Percentiles rank a stretch among this genome's conserved stretches.
Evolutionary conservation across 371 early-diverging fungal species (phyloP).

Genomic region (Mortierella polycephala): DNA sequence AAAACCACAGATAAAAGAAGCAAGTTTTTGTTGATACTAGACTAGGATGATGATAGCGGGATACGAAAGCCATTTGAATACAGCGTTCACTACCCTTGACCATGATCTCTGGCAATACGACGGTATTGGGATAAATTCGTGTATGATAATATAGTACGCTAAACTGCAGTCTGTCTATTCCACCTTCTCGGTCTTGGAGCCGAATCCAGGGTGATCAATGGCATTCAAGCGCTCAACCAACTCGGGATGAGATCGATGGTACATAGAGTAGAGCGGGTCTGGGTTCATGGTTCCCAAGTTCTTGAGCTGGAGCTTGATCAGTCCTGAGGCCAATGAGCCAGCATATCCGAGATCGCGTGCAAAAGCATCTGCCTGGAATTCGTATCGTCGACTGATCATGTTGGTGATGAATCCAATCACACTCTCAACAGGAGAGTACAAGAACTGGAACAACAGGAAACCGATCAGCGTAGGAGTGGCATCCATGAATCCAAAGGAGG

Average conservation of each 20-base stretch:
- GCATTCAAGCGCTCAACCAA: conserved; percentile 90
- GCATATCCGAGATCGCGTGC: conserved; percentile 92
- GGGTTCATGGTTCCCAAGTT: conserved; percentile 92
- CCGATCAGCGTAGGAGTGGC: conserved; percentile 85
- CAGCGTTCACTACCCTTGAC: too few relatives aligned
- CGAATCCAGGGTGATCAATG: conserved; percentile 53
- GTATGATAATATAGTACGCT: background rate
- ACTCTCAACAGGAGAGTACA: conserved; percentile 84
- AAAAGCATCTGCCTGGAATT: conserved; percentile 97
- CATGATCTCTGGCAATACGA: background rate
- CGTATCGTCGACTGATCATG: conserved; percentile 86
- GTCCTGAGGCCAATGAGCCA: conserved; percentile 76
- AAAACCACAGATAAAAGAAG: background rate
- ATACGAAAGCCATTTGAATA: too few relatives aligned
- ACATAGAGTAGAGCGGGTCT: conserved; percentile 92
- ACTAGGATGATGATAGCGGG: too few relatives aligned
- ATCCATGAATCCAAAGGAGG: conserved; percentile 83
- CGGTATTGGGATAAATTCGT: background rate
- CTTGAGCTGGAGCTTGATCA: conserved; percentile 93
- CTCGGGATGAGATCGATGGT: conserved; percentile 95
- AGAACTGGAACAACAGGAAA: conserved; percentile 86
- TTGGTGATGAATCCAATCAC: conserved; percentile 83
- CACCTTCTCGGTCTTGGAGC: conserved; percentile 52
- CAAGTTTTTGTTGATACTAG: too few relatives aligned
- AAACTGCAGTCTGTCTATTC: conserved; percentile 24